A percentile compares a stretch with the other conserved stretches of the same genome.
Conservation (phyloP, 805 yeast species). For the Nakazawaea sp. region DNA sequence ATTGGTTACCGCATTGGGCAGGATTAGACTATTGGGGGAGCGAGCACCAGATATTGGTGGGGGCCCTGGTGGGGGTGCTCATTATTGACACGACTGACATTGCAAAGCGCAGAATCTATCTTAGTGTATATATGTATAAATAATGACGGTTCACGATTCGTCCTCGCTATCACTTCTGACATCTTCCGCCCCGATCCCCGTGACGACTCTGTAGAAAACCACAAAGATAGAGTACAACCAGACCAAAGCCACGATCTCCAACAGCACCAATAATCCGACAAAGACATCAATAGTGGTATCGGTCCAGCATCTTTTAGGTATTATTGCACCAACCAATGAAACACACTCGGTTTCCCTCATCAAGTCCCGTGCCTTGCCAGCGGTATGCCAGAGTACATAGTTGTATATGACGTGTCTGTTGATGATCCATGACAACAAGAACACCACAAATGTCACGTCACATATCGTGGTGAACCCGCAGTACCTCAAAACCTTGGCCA, state of each 20-base stretch:
- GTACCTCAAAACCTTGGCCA: conserved; percentile 75
- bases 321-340: conserved; percentile 11
- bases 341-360: conserved; percentile 41
- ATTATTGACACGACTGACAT: no score
- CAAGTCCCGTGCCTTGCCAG: conserved; percentile 33
- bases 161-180: conserved; percentile 80
- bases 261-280: conserved; percentile 48
- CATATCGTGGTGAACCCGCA: conserved; percentile 54
- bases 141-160: conserved; percentile 18
- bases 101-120: no score
- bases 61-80: no score
- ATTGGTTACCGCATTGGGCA: background rate
- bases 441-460: conserved; percentile 62
- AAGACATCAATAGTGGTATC: conserved; percentile 39
- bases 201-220: conserved; percentile 63
- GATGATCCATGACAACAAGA: conserved; percentile 61
- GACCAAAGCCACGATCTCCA: conserved; percentile 57
- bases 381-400: conserved; percentile 56
- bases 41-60: no score
- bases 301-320: conserved; percentile 43
- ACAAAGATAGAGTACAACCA: conserved; percentile 74
- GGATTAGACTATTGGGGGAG: background rate
- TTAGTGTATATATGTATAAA: background rate
- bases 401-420: conserved; percentile 72
- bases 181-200: conserved; percentile 79